Base-by-base conservation (phyloP, 2,329 filamentous ascomycete species). In the Lasiodiplodia citricola region DNA sequence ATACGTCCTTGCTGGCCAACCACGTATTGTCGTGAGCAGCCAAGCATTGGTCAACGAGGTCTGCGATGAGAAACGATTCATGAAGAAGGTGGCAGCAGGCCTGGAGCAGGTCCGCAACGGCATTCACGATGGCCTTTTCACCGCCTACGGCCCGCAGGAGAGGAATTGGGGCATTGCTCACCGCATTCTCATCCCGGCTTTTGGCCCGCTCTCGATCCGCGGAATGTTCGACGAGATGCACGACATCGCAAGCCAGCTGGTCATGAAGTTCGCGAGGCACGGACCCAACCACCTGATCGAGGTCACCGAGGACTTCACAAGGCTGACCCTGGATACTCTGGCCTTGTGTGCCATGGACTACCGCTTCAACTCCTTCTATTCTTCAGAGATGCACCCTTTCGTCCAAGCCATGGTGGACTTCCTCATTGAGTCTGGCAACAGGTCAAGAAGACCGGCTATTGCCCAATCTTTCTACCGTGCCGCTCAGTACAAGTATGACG, bases 151-250 rank as follows among this genome's bases (percentile, higher is more conserved):
- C 14, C 75, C 77, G 2, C 77, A 82, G 68, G 77, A 80, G 41
- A 77, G 66, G 23, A 70, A 71, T 25, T 71, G 70, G 70, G 87
- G 85, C 31, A 85, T 90, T 71, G 90, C 91, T 35, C 87, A 92
- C 74, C 82, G 88, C 25, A 80, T 90, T 18, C 80, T 93, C 66
- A 85, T 91, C 73, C 90, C 91, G 0, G 90, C 89, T 2, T 92
- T 93, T 75, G 90, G 90, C 0, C 91, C 91, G 0, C 77, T 92
- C 25, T 84, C 87, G 1, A 92, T 93, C 73, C 84, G 87, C 44
- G 81, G 79, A 68, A 92, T 92, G 90, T 92, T 90, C 70, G 83
- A 86, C 70, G 80, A 81, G 73, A 79, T 78, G 77, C 75, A 78
- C 57, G 90, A 92, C 72, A 88, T 92, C 70, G 86, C 89, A 4